phyloP scores from a whole-genome alignment of 768 basidiomycete genomes.

The Baorangia bicolor region DNA sequence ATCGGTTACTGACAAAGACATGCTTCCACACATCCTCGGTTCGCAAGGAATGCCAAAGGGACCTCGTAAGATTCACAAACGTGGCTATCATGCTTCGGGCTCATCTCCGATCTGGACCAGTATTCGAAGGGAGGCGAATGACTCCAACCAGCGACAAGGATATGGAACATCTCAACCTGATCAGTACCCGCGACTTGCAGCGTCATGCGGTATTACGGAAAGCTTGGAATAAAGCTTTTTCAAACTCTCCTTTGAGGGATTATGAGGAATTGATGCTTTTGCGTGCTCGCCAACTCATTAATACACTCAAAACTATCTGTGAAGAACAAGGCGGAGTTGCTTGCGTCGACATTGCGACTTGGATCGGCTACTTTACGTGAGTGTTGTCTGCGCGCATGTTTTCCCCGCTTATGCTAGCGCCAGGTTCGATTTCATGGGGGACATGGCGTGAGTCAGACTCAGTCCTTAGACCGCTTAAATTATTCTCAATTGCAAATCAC shows the following conservation, averaged over 20 bases:
- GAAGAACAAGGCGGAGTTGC: constrained; percentile 10
- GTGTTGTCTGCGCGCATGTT: neutral
- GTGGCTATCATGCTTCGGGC: neutral
- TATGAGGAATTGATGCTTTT: constrained; percentile 27
- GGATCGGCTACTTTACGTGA: constrained; percentile 26
- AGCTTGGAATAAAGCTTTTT: constrained; percentile 34
- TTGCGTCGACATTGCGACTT: constrained; percentile 14
- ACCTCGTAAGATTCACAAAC: constrained; percentile 22
- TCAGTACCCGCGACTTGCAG: constrained; percentile 19
- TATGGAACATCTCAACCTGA: constrained; percentile 10
- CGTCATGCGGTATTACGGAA: constrained; percentile 26
- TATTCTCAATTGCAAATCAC: neutral
- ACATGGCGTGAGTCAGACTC: constrained; percentile 26
- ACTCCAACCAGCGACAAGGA: constrained; percentile 17
- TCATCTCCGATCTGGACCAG: constrained; percentile 7
- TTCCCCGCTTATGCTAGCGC: neutral
- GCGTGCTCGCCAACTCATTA: constrained; percentile 22
- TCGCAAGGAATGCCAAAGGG: constrained; percentile 31
- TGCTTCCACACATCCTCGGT: constrained; percentile 25
- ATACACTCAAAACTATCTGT: constrained; percentile 9
- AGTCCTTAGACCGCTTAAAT: neutral
- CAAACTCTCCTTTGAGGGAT: constrained; percentile 25
- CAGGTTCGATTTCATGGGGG: constrained; percentile 30
- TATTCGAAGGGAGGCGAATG: constrained; percentile 23
- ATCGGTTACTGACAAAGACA: constrained; percentile 28